phyloP scores from a whole-genome alignment of 2,329 filamentous ascomycete species.

The Verticillium nubilum region DNA sequence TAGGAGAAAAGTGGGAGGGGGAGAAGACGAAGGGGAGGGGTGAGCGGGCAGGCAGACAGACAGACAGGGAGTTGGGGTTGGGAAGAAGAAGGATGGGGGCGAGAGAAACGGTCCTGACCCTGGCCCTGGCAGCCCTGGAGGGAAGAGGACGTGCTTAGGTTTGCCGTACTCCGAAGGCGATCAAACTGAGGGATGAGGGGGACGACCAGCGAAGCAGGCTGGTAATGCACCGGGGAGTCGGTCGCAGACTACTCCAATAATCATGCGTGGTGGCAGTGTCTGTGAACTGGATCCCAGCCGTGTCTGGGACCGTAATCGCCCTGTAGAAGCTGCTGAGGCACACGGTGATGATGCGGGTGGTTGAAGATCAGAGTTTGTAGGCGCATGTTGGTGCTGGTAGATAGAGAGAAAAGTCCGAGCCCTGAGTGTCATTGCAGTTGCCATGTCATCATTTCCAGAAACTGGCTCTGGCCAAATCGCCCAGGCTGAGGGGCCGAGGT shows the following conservation, averaged over 20 bases:
- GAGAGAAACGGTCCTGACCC: not conserved
- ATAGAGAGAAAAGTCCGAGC: not conserved
- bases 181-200: not conserved
- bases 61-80: not conserved
- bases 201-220: not conserved
- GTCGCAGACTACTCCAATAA: not conserved
- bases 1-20: not conserved
- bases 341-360: not conserved
- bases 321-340: not conserved
- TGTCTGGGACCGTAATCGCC: not conserved
- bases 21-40: not conserved
- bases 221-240: no score
- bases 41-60: not conserved
- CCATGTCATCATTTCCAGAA: not conserved
- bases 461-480: not conserved
- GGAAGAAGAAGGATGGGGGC: not conserved
- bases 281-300: not conserved
- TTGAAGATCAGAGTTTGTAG: not conserved
- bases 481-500: no score
- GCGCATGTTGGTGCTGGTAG: not conserved
- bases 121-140: not conserved
- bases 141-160: not conserved
- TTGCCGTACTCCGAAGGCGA: not conserved
- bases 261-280: not conserved
- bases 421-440: not conserved